phyloP scores from a whole-genome alignment of 345 rosid genomes.

The Lenwebbia sp. region DNA sequence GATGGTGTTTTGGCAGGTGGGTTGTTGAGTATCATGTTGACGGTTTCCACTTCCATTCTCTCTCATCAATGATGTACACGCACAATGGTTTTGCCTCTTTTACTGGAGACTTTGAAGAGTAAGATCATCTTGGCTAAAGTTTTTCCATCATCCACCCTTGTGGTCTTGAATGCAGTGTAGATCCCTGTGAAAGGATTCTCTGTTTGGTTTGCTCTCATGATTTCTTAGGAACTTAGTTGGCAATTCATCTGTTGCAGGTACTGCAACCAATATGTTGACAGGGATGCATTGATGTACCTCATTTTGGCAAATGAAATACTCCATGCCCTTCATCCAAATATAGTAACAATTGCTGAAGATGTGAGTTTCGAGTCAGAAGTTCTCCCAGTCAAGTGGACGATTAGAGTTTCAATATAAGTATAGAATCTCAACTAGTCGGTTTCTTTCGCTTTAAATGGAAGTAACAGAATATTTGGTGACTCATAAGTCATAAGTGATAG shows the following conservation, averaged over 20 bases:
- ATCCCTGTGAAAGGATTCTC: neutral
- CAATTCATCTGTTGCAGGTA: slow-evolving; percentile 46
- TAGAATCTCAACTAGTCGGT: neutral
- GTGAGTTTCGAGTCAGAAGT: slow-evolving; percentile 23
- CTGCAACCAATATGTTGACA: slow-evolving; percentile 90
- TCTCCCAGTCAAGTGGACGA: neutral
- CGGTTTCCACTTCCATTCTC: slow-evolving; percentile 95
- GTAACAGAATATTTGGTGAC: neutral
- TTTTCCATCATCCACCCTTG: neutral
- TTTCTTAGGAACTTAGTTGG: neutral
- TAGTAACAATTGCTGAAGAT: slow-evolving; percentile 93
- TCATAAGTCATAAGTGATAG: neutral
- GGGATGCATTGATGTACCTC: slow-evolving; percentile 81
- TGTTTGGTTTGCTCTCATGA: neutral
- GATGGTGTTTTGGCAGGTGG: slow-evolving; percentile 69
- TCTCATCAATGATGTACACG: slow-evolving; percentile 84
- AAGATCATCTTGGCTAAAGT: slow-evolving; percentile 20
- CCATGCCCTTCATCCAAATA: slow-evolving; percentile 74
- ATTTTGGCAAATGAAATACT: slow-evolving; percentile 87
- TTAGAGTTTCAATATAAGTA: neutral
- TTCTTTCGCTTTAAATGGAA: neutral
- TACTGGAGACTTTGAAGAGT: slow-evolving; percentile 78
- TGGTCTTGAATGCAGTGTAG: neutral
- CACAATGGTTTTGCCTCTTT: slow-evolving; percentile 95
- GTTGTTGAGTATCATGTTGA: slow-evolving; percentile 76